These are phyloP conservation scores for Paramecium tetraurelia DNA, from an alignment of 73 alveolate genomes.

Conservation along the genomic window DNA sequence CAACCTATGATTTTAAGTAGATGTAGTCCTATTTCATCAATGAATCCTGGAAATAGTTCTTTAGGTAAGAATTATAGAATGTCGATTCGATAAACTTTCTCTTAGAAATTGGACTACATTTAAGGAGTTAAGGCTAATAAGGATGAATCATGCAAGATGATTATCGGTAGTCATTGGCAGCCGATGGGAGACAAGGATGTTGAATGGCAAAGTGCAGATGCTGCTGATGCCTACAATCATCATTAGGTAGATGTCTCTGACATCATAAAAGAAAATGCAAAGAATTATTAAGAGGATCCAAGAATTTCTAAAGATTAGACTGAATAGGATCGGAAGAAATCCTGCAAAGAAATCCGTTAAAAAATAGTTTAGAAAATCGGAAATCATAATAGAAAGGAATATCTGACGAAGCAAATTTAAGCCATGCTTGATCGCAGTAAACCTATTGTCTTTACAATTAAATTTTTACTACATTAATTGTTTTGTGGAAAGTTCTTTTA, in stretches of 20 bases:
- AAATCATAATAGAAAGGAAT: neutral
- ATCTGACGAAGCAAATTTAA: neutral
- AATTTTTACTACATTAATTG: neutral
- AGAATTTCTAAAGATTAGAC: neutral
- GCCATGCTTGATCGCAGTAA: neutral
- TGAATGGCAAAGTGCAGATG: neutral
- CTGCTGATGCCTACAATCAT: neutral
- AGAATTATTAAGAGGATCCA: neutral
- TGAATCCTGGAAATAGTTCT: neutral
- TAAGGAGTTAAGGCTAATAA: neutral
- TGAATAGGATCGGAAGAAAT: neutral
- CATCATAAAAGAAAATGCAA: neutral
- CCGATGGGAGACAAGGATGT: neutral
- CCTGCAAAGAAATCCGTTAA: neutral
- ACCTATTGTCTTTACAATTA: neutral
- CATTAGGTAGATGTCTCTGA: neutral
- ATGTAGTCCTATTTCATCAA: neutral
- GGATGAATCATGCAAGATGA: neutral
- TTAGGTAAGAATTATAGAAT: neutral
- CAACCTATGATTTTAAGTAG: neutral
- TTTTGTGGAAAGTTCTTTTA: conserved; percentile 16
- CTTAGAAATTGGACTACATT: neutral
- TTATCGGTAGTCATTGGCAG: neutral
- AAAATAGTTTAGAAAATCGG: neutral
- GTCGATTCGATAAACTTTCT: neutral